Conservation (phyloP, 1,139 yeast species). For the Groenewaldozyma sp. region DNA sequence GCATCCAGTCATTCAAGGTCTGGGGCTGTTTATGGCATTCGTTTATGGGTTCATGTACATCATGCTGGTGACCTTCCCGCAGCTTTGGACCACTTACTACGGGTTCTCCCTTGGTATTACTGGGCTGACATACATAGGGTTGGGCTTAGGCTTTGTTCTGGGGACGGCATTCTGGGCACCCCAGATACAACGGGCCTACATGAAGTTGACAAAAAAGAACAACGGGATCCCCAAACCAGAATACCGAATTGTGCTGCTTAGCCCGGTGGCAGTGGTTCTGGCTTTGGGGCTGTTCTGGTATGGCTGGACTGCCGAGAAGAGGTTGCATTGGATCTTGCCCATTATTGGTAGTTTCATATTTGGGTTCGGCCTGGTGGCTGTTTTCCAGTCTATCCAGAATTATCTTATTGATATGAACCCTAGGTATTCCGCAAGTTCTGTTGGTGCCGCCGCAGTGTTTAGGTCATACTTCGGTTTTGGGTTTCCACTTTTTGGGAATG, state of each 20-base stretch:
- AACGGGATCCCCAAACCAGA: constrained; percentile 52
- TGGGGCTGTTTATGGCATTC: constrained; percentile 56
- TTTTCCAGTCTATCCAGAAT: constrained; percentile 51
- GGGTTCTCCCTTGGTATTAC: constrained; percentile 42
- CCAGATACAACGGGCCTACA: constrained; percentile 34
- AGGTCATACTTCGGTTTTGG: constrained; percentile 50
- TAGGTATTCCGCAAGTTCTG: constrained; percentile 46
- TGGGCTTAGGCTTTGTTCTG: constrained; percentile 42
- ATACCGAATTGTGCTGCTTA: constrained; percentile 41
- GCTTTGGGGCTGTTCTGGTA: constrained; percentile 51
- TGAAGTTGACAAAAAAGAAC: constrained; percentile 32
- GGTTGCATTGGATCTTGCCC: constrained; percentile 46
- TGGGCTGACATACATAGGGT: constrained; percentile 49
- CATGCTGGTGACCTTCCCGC: constrained; percentile 50
- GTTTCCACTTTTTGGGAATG: constrained; percentile 32
- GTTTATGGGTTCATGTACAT: constrained; percentile 56
- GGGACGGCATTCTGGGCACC: constrained; percentile 42
- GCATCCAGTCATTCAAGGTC: constrained; percentile 55
- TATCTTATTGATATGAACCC: constrained; percentile 60
- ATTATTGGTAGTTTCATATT: constrained; percentile 45
- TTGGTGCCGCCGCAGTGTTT: constrained; percentile 56
- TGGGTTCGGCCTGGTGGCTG: constrained; percentile 49
- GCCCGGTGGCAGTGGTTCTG: constrained; percentile 37
- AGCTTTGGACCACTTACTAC: constrained; percentile 40
- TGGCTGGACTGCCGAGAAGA: constrained; percentile 53